phyloP scores from a whole-genome alignment of 2,329 filamentous ascomycete genomes.

The Beauveria caledonica region DNA sequence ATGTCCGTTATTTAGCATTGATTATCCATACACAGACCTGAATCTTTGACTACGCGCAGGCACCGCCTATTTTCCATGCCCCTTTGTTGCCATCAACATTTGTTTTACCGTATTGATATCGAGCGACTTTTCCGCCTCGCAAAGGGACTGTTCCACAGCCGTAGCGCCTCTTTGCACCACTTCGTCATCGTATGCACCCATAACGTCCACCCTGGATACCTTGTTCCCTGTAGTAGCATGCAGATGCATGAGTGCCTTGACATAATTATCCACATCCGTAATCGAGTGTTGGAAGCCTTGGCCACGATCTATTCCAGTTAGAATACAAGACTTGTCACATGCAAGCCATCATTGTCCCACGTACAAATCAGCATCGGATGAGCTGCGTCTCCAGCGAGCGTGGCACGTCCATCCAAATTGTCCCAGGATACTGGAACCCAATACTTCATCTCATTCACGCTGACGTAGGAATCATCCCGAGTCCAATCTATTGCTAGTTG shows the following conservation, averaged over 20 bases:
- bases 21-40: too few species aligned
- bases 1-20: too few species aligned
- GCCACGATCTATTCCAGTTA: conserved; percentile 26
- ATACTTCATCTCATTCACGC: conserved; percentile 29
- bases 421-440: conserved; percentile 27
- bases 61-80: conserved; percentile 17
- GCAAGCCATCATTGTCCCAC: background rate
- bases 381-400: conserved; percentile 31
- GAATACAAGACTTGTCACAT: background rate
- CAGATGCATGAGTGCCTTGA: conserved; percentile 23
- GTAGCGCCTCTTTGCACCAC: conserved; percentile 25
- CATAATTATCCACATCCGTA: conserved; percentile 29
- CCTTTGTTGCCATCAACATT: conserved; percentile 26
- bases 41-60: background rate
- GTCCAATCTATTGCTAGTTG: conserved; percentile 28
- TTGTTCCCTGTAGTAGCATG: background rate
- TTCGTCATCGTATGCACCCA: conserved; percentile 25
- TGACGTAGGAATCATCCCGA: conserved; percentile 21
- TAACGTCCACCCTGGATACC: conserved; percentile 13
- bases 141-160: conserved; percentile 26
- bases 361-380: conserved; percentile 37
- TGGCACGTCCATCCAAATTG: conserved; percentile 24
- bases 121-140: conserved; percentile 25
- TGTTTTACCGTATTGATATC: conserved; percentile 20
- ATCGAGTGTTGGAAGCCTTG: conserved; percentile 38